A percentile compares a stretch with the other conserved stretches of the same genome.
Conservation (phyloP, 805 yeast genomes). For the Starmerella bombi region DNA sequence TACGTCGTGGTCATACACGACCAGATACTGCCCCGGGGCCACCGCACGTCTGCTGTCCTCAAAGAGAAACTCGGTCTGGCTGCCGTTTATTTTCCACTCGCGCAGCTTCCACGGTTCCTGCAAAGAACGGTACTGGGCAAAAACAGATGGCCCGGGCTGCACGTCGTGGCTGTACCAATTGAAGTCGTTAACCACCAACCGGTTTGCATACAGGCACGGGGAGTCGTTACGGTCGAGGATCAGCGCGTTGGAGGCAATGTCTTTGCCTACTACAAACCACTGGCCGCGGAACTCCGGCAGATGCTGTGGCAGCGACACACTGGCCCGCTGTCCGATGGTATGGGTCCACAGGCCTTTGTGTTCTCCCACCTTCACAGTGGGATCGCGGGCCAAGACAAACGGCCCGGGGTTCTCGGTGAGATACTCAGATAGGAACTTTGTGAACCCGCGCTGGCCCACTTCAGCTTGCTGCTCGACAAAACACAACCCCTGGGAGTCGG, state of each 20-base stretch:
- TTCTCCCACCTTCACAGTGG: conserved; percentile 46
- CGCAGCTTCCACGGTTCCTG: conserved; percentile 41
- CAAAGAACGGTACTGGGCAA: conserved; percentile 60
- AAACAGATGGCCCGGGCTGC: conserved; percentile 23
- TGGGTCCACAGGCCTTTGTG: conserved; percentile 89
- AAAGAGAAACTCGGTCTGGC: conserved; percentile 31
- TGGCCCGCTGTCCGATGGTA: conserved; percentile 82
- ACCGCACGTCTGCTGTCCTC: conserved; percentile 48
- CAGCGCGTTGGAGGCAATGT: conserved; percentile 50
- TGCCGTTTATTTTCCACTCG: conserved; percentile 16
- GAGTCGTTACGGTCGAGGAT: conserved; percentile 57
- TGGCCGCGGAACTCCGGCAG: conserved; percentile 58
- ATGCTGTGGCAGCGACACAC: conserved; percentile 80
- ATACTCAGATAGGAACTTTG: conserved; percentile 62
- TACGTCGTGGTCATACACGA: conserved; percentile 50
- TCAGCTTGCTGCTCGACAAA: conserved; percentile 50
- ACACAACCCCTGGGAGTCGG: conserved; percentile 90
- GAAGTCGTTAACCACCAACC: conserved; percentile 36
- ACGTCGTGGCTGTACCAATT: conserved; percentile 35
- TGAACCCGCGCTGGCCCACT: conserved; percentile 38
- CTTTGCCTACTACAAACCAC: conserved; percentile 78
- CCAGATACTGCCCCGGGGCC: conserved; percentile 81
- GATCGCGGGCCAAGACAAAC: conserved; percentile 62
- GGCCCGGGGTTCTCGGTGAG: conserved; percentile 63
- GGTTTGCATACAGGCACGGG: conserved; percentile 38